Base-by-base conservation (phyloP, 345 rosid genomes). In the Populus davidiana region DNA sequence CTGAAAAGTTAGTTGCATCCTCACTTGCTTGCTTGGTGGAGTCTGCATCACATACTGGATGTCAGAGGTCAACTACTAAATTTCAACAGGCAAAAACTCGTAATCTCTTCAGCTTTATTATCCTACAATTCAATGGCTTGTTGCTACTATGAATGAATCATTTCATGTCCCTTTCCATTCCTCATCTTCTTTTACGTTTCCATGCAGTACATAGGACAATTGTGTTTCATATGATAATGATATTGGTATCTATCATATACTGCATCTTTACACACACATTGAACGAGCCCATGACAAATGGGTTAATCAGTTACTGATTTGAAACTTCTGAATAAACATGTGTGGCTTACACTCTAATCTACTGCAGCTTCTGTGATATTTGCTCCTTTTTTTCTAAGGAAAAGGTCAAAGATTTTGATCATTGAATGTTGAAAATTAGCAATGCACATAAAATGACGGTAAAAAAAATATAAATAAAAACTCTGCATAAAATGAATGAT, bases 1-100 rank as follows among this genome's bases (percentile, higher is more conserved):
- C 98, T 75, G 99, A 92, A 86, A 85, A 83, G 80, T 82, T 96
- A 70, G 97, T 96, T 83, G 87, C 94, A 50, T 77, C 90, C 78
- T 89, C 98, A 73, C 92, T 96, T 84, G 86, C 91, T 76, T 86
- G 87, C 89, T 83, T 96, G 87, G 83, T 82, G 50, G 89, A 89
- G 81, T 79, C 89, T 50, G 77, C 64, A 62, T 64, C 88, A 54
- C 52, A 68, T 73, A 67, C 33, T 70, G 81, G 85, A 74, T 78
- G 83, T 64, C 79, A 75, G 39, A 70, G 78, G 74, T 80, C 87
- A 76, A 76, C 85, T 56, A 72, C 86, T 29, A 85, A 86, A 75
- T 86, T 95, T 83, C 87, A 89, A 81, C 99, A 96, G 97, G 98
- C 86, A 88, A 85, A 61, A 85, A 29, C 69, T 79, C 71, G 25